phyloP scores from a whole-genome alignment of 768 basidiomycete species.

The Pholiota microspora region DNA sequence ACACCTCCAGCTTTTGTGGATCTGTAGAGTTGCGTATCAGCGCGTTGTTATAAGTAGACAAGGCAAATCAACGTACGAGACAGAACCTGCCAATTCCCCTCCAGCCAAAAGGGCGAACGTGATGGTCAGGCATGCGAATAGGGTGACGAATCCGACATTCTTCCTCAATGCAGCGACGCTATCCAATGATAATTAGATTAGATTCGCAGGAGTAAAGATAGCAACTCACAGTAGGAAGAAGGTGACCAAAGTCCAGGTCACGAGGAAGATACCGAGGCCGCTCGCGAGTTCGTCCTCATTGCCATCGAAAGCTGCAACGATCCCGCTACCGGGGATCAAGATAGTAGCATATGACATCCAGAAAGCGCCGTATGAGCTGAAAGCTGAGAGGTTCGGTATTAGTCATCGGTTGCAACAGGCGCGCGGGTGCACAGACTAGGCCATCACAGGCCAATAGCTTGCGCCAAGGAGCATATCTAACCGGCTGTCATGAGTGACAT shows the following conservation, averaged over 20 bases:
- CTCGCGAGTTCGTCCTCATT: slow-evolving; percentile 34
- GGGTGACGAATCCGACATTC: slow-evolving; percentile 35
- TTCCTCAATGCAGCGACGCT: slow-evolving; percentile 40
- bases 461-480: too few species aligned
- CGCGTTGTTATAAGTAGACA: not conserved
- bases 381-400: slow-evolving; percentile 43
- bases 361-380: slow-evolving; percentile 83
- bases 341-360: slow-evolving; percentile 84
- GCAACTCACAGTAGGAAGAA: slow-evolving; percentile 58
- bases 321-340: slow-evolving; percentile 67
- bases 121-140: slow-evolving; percentile 34
- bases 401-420: not conserved
- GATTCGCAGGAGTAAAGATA: not conserved
- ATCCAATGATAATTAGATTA: not conserved
- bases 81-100: slow-evolving; percentile 30
- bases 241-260: slow-evolving; percentile 73
- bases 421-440: too few species aligned
- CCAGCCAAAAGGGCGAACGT: slow-evolving; percentile 44
- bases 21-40: slow-evolving; percentile 16
- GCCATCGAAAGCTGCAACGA: slow-evolving; percentile 52
- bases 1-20: slow-evolving; percentile 42
- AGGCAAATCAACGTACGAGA: slow-evolving; percentile 23
- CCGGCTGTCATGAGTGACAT: not conserved
- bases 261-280: slow-evolving; percentile 74
- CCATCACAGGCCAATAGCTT: too few species aligned